These are phyloP conservation scores for Thyridium curvatum DNA, from an alignment of 2,329 filamentous ascomycete genomes.

Conservation along the genomic window DNA sequence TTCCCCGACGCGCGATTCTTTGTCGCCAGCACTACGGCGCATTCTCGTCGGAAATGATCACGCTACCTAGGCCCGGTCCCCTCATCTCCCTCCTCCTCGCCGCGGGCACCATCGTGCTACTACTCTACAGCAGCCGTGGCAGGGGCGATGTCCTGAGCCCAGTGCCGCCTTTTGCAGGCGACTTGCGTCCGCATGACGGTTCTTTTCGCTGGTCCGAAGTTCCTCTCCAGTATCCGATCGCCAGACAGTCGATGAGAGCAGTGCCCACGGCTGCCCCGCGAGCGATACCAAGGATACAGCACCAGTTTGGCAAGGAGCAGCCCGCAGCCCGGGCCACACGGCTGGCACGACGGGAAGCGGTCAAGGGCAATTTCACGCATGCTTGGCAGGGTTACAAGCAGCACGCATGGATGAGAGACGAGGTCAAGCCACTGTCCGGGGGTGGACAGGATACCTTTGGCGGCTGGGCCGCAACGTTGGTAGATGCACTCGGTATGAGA, in stretches of 20 bases:
- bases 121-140: too few relatives aligned
- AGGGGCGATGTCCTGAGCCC: too few relatives aligned
- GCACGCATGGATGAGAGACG: constrained; percentile 42
- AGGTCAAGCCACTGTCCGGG: constrained; percentile 36
- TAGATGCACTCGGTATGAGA: constrained; percentile 43
- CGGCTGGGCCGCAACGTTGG: constrained; percentile 44
- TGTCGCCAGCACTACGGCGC: too few relatives aligned
- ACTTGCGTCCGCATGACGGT: constrained; percentile 1
- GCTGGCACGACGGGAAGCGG: constrained; percentile 22
- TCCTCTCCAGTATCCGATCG: constrained; percentile 9
- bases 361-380: constrained; percentile 24
- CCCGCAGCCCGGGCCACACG: constrained; percentile 14
- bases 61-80: too few relatives aligned
- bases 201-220: constrained; percentile 10
- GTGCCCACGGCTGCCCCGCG: constrained; percentile 4
- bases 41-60: too few relatives aligned
- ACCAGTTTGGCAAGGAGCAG: constrained; percentile 19
- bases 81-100: too few relatives aligned
- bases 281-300: constrained; percentile 27
- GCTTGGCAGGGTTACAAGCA: constrained; percentile 38
- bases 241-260: constrained; percentile 4
- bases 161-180: too few relatives aligned
- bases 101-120: too few relatives aligned
- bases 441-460: constrained; percentile 36
- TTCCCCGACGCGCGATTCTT: too few relatives aligned